These are phyloP conservation scores for Talaromyces albobiverticillius DNA, from an alignment of 2,329 filamentous ascomycete species.

Conservation along the genomic window DNA sequence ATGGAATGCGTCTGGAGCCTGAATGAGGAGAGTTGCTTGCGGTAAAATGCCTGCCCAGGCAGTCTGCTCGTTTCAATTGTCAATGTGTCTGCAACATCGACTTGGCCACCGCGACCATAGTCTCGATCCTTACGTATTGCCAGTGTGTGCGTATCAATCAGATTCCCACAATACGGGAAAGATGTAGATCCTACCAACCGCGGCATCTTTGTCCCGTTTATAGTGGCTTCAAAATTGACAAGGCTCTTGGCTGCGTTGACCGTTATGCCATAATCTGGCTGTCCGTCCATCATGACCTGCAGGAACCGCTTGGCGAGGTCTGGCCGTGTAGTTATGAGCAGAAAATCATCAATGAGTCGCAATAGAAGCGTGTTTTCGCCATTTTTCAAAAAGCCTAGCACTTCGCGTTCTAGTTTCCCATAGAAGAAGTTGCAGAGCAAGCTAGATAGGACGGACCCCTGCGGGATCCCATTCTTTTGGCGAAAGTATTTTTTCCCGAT, in stretches of 20 bases:
- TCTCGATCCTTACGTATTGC: conserved; percentile 69
- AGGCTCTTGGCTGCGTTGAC: conserved; percentile 78
- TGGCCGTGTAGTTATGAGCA: conserved; percentile 73
- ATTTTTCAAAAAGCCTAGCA: conserved; percentile 64
- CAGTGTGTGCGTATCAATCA: conserved; percentile 72
- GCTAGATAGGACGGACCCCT: conserved; percentile 85
- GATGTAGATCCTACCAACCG: conserved; percentile 42
- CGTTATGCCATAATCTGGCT: conserved; percentile 74
- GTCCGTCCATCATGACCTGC: conserved; percentile 72
- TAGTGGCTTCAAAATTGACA: conserved; percentile 71
- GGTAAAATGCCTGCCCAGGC: conserved; percentile 74
- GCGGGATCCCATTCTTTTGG: conserved; percentile 85
- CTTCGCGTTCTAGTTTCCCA: conserved; percentile 71
- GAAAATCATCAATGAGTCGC: conserved; percentile 86
- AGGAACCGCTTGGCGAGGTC: conserved; percentile 70
- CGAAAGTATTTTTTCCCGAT: conserved; percentile 86
- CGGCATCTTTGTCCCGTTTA: conserved; percentile 54
- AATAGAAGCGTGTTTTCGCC: conserved; percentile 68
- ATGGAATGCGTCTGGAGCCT: conserved; percentile 73
- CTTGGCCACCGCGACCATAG: conserved; percentile 50
- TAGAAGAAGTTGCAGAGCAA: conserved; percentile 96
- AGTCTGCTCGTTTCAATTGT: conserved; percentile 72
- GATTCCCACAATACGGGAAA: conserved; percentile 86
- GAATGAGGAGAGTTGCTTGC: conserved; percentile 72
- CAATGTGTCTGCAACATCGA: conserved; percentile 65